These are phyloP conservation scores for Boletus edulis DNA, from an alignment of 768 basidiomycete genomes.

Conservation along the genomic window DNA sequence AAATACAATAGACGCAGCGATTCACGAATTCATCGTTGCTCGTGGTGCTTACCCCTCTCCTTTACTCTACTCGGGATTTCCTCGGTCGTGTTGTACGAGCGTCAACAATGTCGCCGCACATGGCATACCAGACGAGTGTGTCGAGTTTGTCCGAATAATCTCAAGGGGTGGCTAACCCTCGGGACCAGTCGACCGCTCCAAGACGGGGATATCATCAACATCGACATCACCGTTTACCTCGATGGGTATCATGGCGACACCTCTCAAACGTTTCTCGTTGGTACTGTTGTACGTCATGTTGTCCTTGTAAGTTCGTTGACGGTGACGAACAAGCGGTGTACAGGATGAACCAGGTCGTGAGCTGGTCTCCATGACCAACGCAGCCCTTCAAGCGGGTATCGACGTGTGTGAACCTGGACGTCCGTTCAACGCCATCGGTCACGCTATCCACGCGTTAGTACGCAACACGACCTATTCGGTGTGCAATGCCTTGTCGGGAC, in stretches of 20 bases:
- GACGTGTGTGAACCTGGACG: constrained; percentile 67
- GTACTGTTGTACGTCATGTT: constrained; percentile 62
- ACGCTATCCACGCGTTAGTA: constrained; percentile 58
- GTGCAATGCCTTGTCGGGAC: constrained; percentile 79
- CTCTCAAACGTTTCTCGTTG: constrained; percentile 79
- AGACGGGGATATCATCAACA: constrained; percentile 83
- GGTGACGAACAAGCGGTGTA: not conserved
- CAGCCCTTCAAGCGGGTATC: constrained; percentile 72
- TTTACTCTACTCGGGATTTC: constrained; percentile 60
- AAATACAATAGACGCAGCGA: constrained; percentile 61
- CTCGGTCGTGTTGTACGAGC: constrained; percentile 57
- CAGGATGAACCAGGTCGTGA: constrained; percentile 71
- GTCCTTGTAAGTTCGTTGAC: not conserved
- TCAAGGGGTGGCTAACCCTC: not conserved
- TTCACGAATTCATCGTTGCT: constrained; percentile 70
- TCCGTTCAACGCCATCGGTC: constrained; percentile 69
- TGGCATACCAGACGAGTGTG: constrained; percentile 89
- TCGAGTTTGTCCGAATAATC: not conserved
- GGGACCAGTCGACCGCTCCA: constrained; percentile 68
- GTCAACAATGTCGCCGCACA: constrained; percentile 86
- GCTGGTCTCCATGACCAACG: constrained; percentile 59
- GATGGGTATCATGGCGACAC: constrained; percentile 90
- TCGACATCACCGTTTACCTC: constrained; percentile 85
- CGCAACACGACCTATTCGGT: constrained; percentile 48
- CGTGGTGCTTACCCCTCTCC: constrained; percentile 86